phyloP scores from a whole-genome alignment of 495 filamentous ascomycete species.

The Neurospora sp. region DNA sequence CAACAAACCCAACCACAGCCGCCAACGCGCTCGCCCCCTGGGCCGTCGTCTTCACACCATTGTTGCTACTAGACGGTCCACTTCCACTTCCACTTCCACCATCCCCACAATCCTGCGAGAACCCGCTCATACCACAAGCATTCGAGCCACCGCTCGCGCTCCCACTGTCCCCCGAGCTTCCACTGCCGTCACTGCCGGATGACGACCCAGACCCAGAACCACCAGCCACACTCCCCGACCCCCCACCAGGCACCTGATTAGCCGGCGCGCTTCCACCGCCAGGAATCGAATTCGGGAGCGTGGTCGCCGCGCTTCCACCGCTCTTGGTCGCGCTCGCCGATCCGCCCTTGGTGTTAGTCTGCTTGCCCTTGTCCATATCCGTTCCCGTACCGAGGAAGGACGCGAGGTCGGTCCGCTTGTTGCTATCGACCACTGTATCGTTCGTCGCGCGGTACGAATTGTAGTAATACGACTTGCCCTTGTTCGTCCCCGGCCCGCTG shows the following conservation, averaged over 20 bases:
- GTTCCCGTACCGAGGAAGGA: slow-evolving; percentile 69
- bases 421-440: slow-evolving; percentile 61
- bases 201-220: slow-evolving; percentile 5
- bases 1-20: background rate
- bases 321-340: slow-evolving; percentile 5
- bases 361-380: slow-evolving; percentile 50
- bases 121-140: slow-evolving; percentile 20
- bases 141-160: slow-evolving; percentile 3
- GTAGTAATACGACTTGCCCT: slow-evolving; percentile 65
- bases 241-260: slow-evolving; percentile 19
- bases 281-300: slow-evolving; percentile 20
- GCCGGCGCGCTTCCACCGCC: slow-evolving; percentile 26
- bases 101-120: slow-evolving; percentile 9
- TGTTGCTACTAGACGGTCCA: background rate
- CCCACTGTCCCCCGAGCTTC: slow-evolving; percentile 5
- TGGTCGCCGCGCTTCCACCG: slow-evolving; percentile 7
- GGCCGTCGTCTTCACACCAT: background rate
- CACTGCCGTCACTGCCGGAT: slow-evolving; percentile 1
- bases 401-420: slow-evolving; percentile 67
- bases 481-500: slow-evolving; percentile 45
- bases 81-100: background rate
- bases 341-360: slow-evolving; percentile 16
- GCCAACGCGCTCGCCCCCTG: slow-evolving; percentile 6
- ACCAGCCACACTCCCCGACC: slow-evolving; percentile 2
- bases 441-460: slow-evolving; percentile 55